A percentile compares a stretch with the other conserved stretches of the same genome.
These are phyloP conservation scores for Ophiostoma ulmi DNA, from an alignment of 2,329 filamentous ascomycete species.

Conservation along the genomic window DNA sequence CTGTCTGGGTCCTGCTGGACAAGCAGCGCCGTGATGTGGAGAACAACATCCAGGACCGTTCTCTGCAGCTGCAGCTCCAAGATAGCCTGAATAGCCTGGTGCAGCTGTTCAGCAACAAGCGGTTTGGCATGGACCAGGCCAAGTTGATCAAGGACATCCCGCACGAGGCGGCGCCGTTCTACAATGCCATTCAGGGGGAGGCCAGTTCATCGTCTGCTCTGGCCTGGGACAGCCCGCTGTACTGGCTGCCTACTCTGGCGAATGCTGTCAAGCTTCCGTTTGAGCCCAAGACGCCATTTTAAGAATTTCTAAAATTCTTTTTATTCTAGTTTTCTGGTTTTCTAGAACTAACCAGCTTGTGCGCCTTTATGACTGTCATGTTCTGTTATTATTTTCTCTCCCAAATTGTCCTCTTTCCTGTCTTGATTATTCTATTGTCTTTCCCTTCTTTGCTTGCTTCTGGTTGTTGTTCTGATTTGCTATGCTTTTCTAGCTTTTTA, in stretches of 20 bases:
- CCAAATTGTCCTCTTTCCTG: neutral
- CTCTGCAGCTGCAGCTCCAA: conserved; percentile 22
- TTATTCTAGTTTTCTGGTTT: neutral
- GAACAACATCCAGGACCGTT: conserved; percentile 24
- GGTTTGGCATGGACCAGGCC: conserved; percentile 13
- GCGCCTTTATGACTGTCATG: neutral
- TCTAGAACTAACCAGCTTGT: neutral
- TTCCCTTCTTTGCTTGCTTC: neutral
- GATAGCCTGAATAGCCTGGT: conserved; percentile 22
- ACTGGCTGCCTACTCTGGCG: conserved; percentile 21
- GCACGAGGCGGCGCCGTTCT: neutral
- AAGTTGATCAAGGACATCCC: neutral
- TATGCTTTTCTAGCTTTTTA: neutral
- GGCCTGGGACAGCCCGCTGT: conserved; percentile 16
- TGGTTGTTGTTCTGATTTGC: neutral
- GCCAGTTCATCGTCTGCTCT: neutral
- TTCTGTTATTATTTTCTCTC: neutral
- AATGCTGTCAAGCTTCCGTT: neutral
- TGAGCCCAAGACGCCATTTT: conserved; percentile 6
- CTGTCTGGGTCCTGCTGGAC: conserved; percentile 25
- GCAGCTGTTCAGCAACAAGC: conserved; percentile 13
- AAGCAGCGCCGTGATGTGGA: conserved; percentile 27
- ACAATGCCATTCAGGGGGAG: conserved; percentile 11
- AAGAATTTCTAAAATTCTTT: neutral
- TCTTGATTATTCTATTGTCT: neutral